Evolutionary conservation across 1,139 yeast genomes (phyloP).

Genomic region (Lipomyces yarrowii): DNA sequence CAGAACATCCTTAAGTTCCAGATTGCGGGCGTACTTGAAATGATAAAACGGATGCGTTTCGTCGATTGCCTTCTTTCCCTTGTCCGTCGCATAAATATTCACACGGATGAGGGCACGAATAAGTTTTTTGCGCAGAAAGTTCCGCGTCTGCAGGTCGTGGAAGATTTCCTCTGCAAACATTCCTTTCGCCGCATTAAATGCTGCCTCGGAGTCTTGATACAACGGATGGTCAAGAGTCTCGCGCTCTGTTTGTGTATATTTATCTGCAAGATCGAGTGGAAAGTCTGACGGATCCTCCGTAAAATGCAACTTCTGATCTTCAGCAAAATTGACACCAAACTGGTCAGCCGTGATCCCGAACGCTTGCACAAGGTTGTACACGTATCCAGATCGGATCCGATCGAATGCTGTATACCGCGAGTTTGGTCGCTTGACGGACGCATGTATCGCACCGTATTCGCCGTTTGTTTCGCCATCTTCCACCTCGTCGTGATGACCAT

Average conservation of each 20-base stretch:
- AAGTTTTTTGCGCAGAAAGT: conserved; percentile 70
- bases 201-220: conserved; percentile 62
- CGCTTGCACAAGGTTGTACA: conserved; percentile 69
- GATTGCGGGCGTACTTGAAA: conserved; percentile 85
- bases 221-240: conserved; percentile 62
- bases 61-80: conserved; percentile 81
- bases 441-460: conserved; percentile 22
- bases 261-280: conserved; percentile 67
- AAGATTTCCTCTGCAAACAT: conserved; percentile 78
- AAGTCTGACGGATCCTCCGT: conserved; percentile 65
- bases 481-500: conserved; percentile 29
- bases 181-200: conserved; percentile 72
- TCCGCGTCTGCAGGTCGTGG: conserved; percentile 80
- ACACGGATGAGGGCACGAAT: conserved; percentile 64
- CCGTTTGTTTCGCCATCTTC: conserved; percentile 36
- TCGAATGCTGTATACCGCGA: conserved; percentile 75
- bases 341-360: conserved; percentile 79
- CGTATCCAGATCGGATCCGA: conserved; percentile 66
- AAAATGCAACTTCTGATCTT: conserved; percentile 70
- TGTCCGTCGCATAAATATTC: conserved; percentile 79
- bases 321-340: conserved; percentile 80
- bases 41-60: conserved; percentile 82
- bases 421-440: conserved; percentile 55
- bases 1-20: conserved; percentile 73
- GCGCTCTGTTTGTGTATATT: conserved; percentile 52